phyloP scores from a whole-genome alignment of 805 yeast species.

The Martiniozyma abietophila region DNA sequence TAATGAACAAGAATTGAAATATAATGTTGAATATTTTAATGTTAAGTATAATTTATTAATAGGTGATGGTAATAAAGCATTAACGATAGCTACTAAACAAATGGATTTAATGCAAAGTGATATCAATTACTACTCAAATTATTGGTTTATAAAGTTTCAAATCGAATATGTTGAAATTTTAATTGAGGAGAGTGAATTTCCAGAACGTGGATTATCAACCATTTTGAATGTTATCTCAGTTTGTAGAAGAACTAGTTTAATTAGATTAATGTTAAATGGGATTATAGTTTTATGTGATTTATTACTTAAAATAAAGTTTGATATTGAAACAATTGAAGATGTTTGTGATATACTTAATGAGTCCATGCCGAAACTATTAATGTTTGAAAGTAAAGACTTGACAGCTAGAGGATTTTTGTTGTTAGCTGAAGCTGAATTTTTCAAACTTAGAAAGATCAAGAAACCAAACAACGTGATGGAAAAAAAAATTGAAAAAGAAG shows the following conservation, averaged over 20 bases:
- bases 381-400: too few relatives aligned
- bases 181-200: conserved; percentile 30
- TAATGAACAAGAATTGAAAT: conserved; percentile 22
- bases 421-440: too few relatives aligned
- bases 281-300: too few relatives aligned
- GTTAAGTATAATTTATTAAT: conserved; percentile 15
- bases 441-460: too few relatives aligned
- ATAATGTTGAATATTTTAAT: conserved; percentile 21
- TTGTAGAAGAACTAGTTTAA: too few relatives aligned
- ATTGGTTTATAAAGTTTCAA: conserved; percentile 37
- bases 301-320: too few relatives aligned
- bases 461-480: too few relatives aligned
- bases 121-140: too few relatives aligned
- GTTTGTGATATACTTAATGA: not conserved
- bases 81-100: conserved; percentile 16
- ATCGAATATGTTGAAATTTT: conserved; percentile 39
- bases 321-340: conserved; percentile 1
- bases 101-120: conserved; percentile 16
- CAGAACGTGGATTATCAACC: conserved; percentile 41
- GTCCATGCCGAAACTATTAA: not conserved
- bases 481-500: too few relatives aligned
- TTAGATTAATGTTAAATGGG: too few relatives aligned
- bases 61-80: conserved; percentile 18
- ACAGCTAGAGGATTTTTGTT: too few relatives aligned
- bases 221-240: conserved; percentile 43